Base-by-base conservation (phyloP, 1,139 yeast species). In the Geotrichum histeridarum region DNA sequence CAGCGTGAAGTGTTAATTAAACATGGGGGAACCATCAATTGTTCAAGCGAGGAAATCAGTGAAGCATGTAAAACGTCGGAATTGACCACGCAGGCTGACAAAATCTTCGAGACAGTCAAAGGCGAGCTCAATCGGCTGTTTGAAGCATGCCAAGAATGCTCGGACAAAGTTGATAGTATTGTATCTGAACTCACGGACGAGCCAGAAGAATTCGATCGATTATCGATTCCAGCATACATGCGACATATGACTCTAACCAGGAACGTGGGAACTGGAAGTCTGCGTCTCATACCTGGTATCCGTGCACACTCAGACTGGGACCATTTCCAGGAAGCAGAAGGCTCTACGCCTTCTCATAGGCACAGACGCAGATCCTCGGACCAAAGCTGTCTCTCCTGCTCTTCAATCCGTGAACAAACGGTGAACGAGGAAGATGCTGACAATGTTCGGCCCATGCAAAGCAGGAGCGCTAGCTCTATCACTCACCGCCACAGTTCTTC, bases 191-290 rank as follows among this genome's bases (percentile, higher is more conserved):
- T 48, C 5, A 4, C 35, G 8, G 41, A 48, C n/a, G 27, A 32
- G 35, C n/a, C 38, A 6, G 52, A 48, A 42, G 38, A 11, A 4
- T 48, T 48, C n/a, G 33, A 41, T 18, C n/a, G 15, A 11, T n/a
- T n/a, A 2, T 18, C 22, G 6, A 42, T 48, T 32, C 33, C 44
- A 8, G 33, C 14, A 7, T 48, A 48, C 18, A 7, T 22, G 15
- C 37, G 45, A 1, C 52, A 48, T 15, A 39, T 48, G 27, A n/a
- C 37, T 14, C 27, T 48, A 11, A 8, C 18, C 11, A 17, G 52
- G 39, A 35, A 33, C 37, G 11, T 18, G 4, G 32, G 22, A 7
- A 17, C 38, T 12, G 18, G 45, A 6, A 31, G 46, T 14, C 27
- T 48, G 6, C 6, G 32, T 11, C 32, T 31, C 15, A 22, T 22